A percentile compares a stretch with the other conserved stretches of the same genome.
Conservation (phyloP, 202 grass and related monocot genomes). For the Digitaria exilis region DNA sequence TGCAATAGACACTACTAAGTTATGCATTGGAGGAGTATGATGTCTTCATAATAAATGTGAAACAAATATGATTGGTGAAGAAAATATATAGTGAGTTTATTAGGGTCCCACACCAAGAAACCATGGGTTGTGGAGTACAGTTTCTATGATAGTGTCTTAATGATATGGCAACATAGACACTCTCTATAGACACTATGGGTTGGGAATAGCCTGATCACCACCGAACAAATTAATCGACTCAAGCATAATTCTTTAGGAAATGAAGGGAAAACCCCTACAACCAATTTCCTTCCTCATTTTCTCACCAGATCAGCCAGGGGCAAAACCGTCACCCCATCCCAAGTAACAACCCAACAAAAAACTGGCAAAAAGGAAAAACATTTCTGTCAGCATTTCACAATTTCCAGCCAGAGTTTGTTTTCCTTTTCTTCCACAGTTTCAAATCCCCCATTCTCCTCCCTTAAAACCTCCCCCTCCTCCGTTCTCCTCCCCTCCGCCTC, state of each 20-base stretch:
- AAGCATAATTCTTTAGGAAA: not conserved
- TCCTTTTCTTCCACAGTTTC: not conserved
- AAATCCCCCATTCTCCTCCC: conserved; percentile 35
- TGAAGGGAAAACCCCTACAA: not conserved
- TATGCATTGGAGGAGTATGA: no score
- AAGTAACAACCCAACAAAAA: conserved; percentile 33
- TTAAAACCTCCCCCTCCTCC: conserved; percentile 49
- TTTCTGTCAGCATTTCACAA: not conserved
- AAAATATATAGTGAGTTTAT: no score
- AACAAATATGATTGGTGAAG: no score
- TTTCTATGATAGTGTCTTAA: no score
- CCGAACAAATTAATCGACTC: not conserved
- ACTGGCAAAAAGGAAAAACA: not conserved
- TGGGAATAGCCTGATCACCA: no score
- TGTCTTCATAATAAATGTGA: no score
- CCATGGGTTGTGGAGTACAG: no score
- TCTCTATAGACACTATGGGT: no score
- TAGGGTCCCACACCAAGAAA: no score
- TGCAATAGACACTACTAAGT: no score
- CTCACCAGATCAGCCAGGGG: not conserved
- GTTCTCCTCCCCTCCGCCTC: conserved; percentile 16
- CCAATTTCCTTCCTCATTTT: not conserved
- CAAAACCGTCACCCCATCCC: not conserved
- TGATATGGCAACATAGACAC: no score
- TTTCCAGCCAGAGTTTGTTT: conserved; percentile 10